Conservation (phyloP, 2,329 filamentous ascomycete genomes). For the Penicillium sp. region DNA sequence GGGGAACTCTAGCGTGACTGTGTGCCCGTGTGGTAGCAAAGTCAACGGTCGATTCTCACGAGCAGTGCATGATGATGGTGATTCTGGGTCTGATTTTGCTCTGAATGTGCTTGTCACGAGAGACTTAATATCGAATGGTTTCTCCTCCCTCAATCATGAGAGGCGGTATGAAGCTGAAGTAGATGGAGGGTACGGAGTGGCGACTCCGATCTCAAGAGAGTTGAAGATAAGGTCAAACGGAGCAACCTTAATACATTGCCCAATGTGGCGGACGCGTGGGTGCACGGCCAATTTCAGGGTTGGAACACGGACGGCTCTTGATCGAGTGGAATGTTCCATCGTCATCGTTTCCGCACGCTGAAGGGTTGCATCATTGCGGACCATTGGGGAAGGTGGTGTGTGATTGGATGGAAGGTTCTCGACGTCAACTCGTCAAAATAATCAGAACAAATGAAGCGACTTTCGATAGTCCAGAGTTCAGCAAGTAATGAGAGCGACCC, state of each 20-base stretch:
- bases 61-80: no score
- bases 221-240: conserved; percentile 11
- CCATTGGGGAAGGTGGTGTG: neutral
- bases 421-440: no score
- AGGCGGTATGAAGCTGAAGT: neutral
- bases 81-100: no score
- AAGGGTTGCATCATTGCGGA: neutral
- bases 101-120: no score
- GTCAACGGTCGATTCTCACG: no score
- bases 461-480: no score
- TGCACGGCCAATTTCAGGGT: conserved; percentile 12
- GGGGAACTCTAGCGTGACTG: neutral
- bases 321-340: conserved; percentile 20
- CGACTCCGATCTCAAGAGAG: conserved; percentile 12
- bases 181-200: neutral
- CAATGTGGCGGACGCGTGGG: conserved; percentile 15
- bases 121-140: no score
- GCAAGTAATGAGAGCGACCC: no score
- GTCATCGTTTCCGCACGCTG: conserved; percentile 13
- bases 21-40: no score
- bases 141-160: neutral
- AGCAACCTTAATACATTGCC: conserved; percentile 3
- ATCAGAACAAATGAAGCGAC: no score
- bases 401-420: no score
- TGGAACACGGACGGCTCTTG: neutral